Evolutionary conservation across 768 basidiomycete genomes (phyloP), one percentile per base, ranked within the genome.

Genomic region (Termitomyces eurrhizus): DNA sequence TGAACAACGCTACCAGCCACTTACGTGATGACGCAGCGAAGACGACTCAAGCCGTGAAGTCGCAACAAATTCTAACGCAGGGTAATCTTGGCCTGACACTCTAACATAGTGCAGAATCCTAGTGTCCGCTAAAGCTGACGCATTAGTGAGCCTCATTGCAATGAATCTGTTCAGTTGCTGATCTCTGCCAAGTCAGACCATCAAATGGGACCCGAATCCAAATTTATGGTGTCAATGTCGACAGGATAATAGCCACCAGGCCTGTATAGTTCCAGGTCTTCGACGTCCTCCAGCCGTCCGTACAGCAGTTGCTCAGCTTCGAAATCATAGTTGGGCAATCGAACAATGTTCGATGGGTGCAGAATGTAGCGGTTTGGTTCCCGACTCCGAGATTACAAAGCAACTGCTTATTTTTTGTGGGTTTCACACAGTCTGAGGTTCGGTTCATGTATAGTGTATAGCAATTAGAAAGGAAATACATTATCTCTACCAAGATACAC

Each of bases 21-120:
- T 70, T 93, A 90, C 67, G 88, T 86, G 18, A 90, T 87, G 82
- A 93, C 89, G 79, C 92, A 93, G 60, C 90, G 85, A 72, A 93
- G 90, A 24, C 76, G 80, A 26, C 91, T 93, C 90, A 49, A 92
- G 83, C 63, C 21, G 21, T 21, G 93, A 83, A 50, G 33, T 84
- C 84, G 70, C 88, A 85, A 73, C 65, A 61, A 76, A 72, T 48
- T 80, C 73, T n/a, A 75, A 72, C 66, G 79, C 72, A 18, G 74
- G 64, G 37, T 57, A 56, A 11, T 55, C 24, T 16, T 24, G n/a
- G 4, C 42, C 49, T 35, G 55, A 18, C 29, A 29, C 29, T 29
- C 29, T 29, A 29, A 29, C 4, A 29, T 29, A 29, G 29, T 29
- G 29, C 4, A 29, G 29, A 18, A 63, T 57, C 12, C 39, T 33